Evolutionary conservation across 257 asterid species (phyloP).

Genomic region (Lycium ferocissimum): DNA sequence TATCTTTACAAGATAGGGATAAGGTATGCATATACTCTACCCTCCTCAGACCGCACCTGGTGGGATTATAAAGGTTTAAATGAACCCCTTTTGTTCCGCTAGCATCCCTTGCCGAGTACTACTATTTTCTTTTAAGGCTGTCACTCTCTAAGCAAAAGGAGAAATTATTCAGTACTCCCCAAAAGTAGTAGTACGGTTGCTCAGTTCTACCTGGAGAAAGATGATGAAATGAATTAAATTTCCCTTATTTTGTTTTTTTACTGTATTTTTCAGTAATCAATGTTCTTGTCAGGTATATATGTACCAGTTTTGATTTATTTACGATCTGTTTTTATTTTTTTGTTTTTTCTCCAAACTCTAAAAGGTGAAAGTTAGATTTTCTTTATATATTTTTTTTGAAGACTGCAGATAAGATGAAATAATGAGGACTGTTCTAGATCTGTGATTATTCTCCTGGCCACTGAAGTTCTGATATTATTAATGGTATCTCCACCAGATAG

Average conservation of each 20-base stretch:
- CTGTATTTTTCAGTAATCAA: constrained; percentile 24
- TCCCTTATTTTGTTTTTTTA: background rate
- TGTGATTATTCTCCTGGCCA: constrained; percentile 36
- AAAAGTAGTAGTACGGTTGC: background rate
- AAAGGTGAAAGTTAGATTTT: background rate
- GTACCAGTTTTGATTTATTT: background rate
- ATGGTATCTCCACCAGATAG: background rate
- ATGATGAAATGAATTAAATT: background rate
- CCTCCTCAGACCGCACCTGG: no score
- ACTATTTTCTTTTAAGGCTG: background rate
- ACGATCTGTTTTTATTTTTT: background rate
- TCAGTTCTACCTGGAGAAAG: background rate
- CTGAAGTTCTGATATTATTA: no score
- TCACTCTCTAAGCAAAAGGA: background rate
- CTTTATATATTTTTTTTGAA: background rate
- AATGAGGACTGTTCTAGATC: constrained; percentile 29
- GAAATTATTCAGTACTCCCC: background rate
- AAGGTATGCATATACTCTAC: no score
- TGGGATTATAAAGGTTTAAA: background rate
- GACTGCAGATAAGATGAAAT: background rate
- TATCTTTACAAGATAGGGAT: no score
- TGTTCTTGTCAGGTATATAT: constrained; percentile 14
- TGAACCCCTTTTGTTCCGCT: background rate
- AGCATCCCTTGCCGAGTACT: background rate
- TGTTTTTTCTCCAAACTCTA: background rate